Evolutionary conservation across 2,329 filamentous ascomycete species (phyloP), one percentile per base, ranked within the genome.

Genomic region (Daldinia eschscholtzii): DNA sequence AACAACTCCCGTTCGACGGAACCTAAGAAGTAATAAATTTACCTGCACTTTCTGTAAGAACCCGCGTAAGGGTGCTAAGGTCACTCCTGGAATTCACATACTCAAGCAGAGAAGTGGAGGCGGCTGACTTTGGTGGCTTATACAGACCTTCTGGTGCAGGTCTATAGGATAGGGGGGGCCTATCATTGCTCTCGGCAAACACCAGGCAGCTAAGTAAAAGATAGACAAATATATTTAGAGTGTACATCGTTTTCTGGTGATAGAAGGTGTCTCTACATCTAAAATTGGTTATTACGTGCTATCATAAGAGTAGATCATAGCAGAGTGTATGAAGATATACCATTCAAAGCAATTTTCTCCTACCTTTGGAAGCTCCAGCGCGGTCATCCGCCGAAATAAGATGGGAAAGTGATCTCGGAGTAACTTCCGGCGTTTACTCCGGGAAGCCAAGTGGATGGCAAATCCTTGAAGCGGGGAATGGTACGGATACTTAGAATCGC

Each of bases 161-260:
- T 15, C 44, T 48, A 48, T 48, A 48, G 6, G 44, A 48, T 28
- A 48, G 44, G 12, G 44, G 44, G 26, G 13, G 44, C 10, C 44
- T 48, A 5, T 48, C 23, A 26, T 26, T 48, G 44, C 44, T 48
- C 20, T 48, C 20, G 12, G 23, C 44, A 2, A 48, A 15, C 20
- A 15, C 44, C 13, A 48, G 20, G 10, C 12, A 48, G 23, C 10
- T 23, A 26, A 48, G 12, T 12, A 48, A 48, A 13, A 28, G 10
- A 26, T 26, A 26, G 5, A 15, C 20, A 6, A 48, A 48, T 18
- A 48, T 28, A 10, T 28, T 48, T 13, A 23, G 44, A 26, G 9
- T 48, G 10, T 48, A 28, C 44, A 48, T 48, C 26, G 44, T 10
- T 48, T 10, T 26, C 20, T 26, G 2, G 23, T 15, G 20, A 28